A percentile compares a stretch with the other conserved stretches of the same genome.
phyloP scores from a whole-genome alignment of 441 rosid species.

The Brassica balearica region DNA sequence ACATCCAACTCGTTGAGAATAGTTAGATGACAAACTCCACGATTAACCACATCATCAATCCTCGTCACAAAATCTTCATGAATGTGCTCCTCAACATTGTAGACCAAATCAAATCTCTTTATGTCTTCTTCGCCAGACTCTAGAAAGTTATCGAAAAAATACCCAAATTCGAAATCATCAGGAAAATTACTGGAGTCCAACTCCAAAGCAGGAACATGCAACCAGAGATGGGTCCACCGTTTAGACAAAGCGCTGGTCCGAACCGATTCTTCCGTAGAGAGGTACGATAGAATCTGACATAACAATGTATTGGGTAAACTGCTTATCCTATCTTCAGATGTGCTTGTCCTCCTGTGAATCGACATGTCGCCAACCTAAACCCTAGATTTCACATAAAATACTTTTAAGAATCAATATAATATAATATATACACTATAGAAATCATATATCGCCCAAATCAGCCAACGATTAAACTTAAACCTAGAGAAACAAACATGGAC shows the following conservation, averaged over 20 bases:
- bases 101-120: conserved; percentile 17
- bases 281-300: background rate
- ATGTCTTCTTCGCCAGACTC: background rate
- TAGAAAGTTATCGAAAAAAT: background rate
- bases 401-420: background rate
- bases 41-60: background rate
- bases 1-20: background rate
- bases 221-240: background rate
- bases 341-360: background rate
- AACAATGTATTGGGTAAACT: background rate
- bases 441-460: background rate
- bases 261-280: background rate
- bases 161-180: background rate
- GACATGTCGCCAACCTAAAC: background rate
- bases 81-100: background rate
- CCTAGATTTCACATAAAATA: background rate
- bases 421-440: background rate
- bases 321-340: background rate
- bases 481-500: background rate
- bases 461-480: background rate
- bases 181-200: background rate
- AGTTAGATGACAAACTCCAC: conserved; percentile 10
- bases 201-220: background rate
- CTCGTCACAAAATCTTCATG: background rate
- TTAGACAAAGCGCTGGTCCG: background rate